These are phyloP conservation scores for Chiua sp. DNA, from an alignment of 1,284 basidiomycete genomes.

Conservation along the genomic window DNA sequence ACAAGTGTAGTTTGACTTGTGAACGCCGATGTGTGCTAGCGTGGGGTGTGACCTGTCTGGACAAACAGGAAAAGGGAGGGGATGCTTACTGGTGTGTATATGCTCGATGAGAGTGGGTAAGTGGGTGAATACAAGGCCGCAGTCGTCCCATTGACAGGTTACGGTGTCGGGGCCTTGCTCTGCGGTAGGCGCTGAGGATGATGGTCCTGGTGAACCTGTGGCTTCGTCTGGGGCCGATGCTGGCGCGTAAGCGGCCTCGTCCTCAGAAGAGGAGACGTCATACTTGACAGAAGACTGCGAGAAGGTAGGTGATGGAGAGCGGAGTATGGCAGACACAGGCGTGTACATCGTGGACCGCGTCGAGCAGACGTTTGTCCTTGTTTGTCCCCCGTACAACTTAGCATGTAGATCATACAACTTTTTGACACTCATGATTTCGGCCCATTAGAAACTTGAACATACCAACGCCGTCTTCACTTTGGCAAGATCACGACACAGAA, in stretches of 20 bases:
- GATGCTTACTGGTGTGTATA: slow-evolving; percentile 70
- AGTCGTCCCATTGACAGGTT: slow-evolving; percentile 81
- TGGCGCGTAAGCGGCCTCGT: slow-evolving; percentile 16
- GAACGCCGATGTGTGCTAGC: slow-evolving; percentile 83
- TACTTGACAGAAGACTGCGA: slow-evolving; percentile 34
- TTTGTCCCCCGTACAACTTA: too few relatives aligned
- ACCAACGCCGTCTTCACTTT: too few relatives aligned
- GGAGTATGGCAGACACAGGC: slow-evolving; percentile 23
- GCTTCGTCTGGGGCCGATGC: slow-evolving; percentile 18
- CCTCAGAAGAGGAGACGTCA: slow-evolving; percentile 33
- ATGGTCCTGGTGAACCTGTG: slow-evolving; percentile 34
- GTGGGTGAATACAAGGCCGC: slow-evolving; percentile 71
- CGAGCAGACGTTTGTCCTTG: slow-evolving; percentile 23
- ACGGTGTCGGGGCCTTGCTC: slow-evolving; percentile 49
- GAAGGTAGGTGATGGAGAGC: slow-evolving; percentile 39
- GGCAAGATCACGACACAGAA: too few relatives aligned
- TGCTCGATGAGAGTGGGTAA: slow-evolving; percentile 78
- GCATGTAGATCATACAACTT: too few relatives aligned
- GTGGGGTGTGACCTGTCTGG: neutral
- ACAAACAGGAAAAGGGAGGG: neutral
- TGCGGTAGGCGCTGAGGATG: slow-evolving; percentile 14
- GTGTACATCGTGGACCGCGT: slow-evolving; percentile 32
- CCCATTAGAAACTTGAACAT: too few relatives aligned
- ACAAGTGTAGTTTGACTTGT: slow-evolving; percentile 87
- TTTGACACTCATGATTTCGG: too few relatives aligned